Base-by-base conservation (phyloP, 1,139 yeast species). In the Groenewaldozyma auringiensis region DNA sequence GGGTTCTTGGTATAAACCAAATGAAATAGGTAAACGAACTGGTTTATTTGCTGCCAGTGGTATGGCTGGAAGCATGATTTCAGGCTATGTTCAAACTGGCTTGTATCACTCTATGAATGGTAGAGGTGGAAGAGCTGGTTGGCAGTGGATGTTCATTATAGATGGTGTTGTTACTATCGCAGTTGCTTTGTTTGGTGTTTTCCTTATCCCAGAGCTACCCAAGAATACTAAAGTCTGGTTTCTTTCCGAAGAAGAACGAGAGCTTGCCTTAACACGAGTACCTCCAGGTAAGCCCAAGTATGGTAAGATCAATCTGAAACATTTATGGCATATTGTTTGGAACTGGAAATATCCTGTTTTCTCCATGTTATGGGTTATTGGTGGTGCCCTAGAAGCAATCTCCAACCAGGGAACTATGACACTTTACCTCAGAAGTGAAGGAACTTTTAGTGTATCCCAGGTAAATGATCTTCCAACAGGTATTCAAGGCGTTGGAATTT, bases 81-180 rank as follows among this genome's bases (percentile, higher is more conserved):
- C 83, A 3, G 85, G 87, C 38, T 71, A 79, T 43, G 64, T 82
- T 31, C 81, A 82, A 44, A 76, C 82, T n/a, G 76, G 80, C 4
- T 75, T 80, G 41, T 76, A 67, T 55, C 63, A 74, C 42, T 55
- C 62, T 21, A 57, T 79, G 55, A 66, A 70, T 46, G 78, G 77
- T 16, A 61, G 59, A 3, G 61, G 62, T 47, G 82, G 84, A 1
- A 64, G 77, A 31, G 71, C 65, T 31, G 79, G 84, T 11, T 82
- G 88, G 88, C 73, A 80, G 64, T 82, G 88, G 87, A 76, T 79
- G 64, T 82, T 79, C 58, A 74, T 83, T 49, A 72, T 82, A 51
- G 87, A 82, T 61, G 83, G 82, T 6, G 62, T 78, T 41, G 69
- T 81, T 36, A 76, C 87, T 2, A 57, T 81, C 29, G 75, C 68